Conservation (phyloP, 2,329 filamentous ascomycete genomes). For the Hypocrella siamensis region DNA sequence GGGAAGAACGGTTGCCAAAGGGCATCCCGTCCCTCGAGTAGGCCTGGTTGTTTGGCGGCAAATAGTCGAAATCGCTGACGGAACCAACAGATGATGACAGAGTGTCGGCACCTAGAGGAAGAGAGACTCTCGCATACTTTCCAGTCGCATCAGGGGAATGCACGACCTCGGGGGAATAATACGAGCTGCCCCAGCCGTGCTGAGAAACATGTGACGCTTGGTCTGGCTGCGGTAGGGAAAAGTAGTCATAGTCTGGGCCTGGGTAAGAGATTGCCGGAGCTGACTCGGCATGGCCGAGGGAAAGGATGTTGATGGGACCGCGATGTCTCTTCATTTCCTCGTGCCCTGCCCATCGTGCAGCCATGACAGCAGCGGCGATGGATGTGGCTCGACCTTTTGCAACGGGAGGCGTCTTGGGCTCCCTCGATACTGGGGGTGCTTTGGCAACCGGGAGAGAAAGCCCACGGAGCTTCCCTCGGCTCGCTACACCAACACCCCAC, state of each 20-base stretch:
- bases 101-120: slow-evolving; percentile 31
- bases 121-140: slow-evolving; percentile 28
- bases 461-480: slow-evolving; percentile 83
- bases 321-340: slow-evolving; percentile 16
- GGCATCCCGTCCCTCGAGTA: slow-evolving; percentile 42
- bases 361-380: slow-evolving; percentile 16
- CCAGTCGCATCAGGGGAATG: slow-evolving; percentile 17
- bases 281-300: slow-evolving; percentile 19
- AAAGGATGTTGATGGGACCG: slow-evolving; percentile 20
- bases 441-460: slow-evolving; percentile 60
- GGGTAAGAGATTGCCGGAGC: slow-evolving; percentile 26
- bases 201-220: slow-evolving; percentile 23
- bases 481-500: slow-evolving; percentile 91
- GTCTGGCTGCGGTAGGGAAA: slow-evolving; percentile 33
- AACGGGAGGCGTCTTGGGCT: slow-evolving; percentile 29
- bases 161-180: slow-evolving; percentile 25
- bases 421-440: slow-evolving; percentile 35
- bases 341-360: slow-evolving; percentile 13
- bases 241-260: slow-evolving; percentile 28
- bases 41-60: slow-evolving; percentile 42
- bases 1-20: slow-evolving; percentile 37
- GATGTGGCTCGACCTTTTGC: slow-evolving; percentile 30
- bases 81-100: slow-evolving; percentile 41
- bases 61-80: slow-evolving; percentile 46
- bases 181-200: slow-evolving; percentile 28